Percentiles rank a stretch among this genome's conserved stretches.
These are phyloP conservation scores for Posidonia australis DNA, from an alignment of 106 monocot species.

Conservation along the genomic window DNA sequence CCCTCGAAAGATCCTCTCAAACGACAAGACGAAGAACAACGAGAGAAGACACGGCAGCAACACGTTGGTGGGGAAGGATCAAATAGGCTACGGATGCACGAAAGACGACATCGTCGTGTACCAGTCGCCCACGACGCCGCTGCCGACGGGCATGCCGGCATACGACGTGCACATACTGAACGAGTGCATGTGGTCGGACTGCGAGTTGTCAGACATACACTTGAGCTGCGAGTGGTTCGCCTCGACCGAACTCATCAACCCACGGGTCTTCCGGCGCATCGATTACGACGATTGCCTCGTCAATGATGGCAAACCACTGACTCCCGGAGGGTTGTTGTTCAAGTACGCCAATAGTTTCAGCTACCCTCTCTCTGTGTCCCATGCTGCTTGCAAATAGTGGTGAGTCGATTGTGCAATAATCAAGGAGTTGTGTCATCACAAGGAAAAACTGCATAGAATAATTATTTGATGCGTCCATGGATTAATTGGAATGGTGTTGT, in stretches of 20 bases:
- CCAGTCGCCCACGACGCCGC: constrained; percentile 23
- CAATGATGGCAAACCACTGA: no score
- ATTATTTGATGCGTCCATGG: no score
- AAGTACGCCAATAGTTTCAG: no score
- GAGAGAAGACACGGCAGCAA: background rate
- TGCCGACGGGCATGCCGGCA: constrained; percentile 30
- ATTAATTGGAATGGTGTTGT: no score
- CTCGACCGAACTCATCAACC: constrained; percentile 37
- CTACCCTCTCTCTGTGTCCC: no score
- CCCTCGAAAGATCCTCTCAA: no score
- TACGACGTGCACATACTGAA: constrained; percentile 31
- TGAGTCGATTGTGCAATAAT: no score
- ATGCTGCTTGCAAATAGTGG: no score
- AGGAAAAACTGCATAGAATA: no score
- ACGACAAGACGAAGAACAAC: no score
- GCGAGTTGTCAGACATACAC: constrained; percentile 21
- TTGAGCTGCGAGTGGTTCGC: constrained; percentile 45
- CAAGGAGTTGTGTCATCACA: no score
- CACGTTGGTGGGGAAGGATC: background rate
- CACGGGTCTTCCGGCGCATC: constrained; percentile 35
- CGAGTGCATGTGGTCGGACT: constrained; percentile 6
- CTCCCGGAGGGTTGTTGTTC: no score
- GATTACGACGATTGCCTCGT: constrained; percentile 31
- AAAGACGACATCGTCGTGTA: constrained; percentile 23
- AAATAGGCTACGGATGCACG: constrained; percentile 8